phyloP scores from a whole-genome alignment of 306 rosid species.

The Castanea sativa region DNA sequence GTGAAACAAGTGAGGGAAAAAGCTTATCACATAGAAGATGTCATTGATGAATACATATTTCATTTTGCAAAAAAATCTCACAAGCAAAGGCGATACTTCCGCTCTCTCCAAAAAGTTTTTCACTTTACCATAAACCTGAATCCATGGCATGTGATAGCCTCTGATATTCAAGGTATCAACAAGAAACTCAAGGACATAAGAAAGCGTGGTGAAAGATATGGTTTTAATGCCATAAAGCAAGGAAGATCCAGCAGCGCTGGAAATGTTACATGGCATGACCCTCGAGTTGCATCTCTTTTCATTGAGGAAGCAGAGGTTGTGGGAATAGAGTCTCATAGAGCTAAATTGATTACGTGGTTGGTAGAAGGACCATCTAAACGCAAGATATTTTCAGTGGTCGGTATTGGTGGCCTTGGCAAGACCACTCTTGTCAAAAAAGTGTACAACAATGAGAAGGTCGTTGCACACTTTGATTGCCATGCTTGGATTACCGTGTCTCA shows the following conservation, averaged over 20 bases:
- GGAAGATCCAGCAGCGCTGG: background rate
- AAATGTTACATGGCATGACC: background rate
- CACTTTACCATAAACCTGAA: too few species aligned
- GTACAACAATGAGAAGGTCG: background rate
- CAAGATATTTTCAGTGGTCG: background rate
- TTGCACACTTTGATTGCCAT: background rate
- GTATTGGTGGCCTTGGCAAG: background rate
- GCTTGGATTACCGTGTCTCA: background rate
- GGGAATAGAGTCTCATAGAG: background rate
- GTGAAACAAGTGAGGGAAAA: background rate
- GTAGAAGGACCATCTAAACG: background rate
- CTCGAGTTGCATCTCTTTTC: background rate
- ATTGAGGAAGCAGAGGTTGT: background rate
- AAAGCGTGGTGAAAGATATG: background rate
- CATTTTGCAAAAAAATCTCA: background rate
- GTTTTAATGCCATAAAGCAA: background rate
- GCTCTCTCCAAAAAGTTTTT: too few species aligned
- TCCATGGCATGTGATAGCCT: too few species aligned
- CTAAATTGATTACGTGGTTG: background rate
- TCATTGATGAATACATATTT: background rate
- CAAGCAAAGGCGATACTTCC: too few species aligned
- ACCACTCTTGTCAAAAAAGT: background rate
- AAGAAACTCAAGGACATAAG: too few species aligned
- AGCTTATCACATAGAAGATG: slow-evolving; percentile 5
- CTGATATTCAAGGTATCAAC: too few species aligned